Evolutionary conservation across 1,284 basidiomycete genomes (phyloP).

Genomic region (Ganoderma sinense): DNA sequence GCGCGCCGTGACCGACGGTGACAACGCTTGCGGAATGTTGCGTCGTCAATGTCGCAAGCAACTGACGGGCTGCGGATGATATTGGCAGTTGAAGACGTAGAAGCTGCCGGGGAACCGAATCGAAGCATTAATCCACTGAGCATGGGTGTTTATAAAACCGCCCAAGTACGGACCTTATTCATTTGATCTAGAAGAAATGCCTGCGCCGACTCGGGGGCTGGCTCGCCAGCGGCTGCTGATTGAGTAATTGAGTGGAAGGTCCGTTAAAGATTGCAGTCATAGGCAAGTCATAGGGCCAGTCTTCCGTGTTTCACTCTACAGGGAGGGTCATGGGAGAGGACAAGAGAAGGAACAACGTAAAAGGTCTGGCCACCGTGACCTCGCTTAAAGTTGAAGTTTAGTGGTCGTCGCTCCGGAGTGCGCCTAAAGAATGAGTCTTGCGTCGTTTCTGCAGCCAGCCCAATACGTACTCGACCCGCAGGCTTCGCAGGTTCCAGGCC

Average conservation of each 20-base stretch:
- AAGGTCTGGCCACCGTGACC: neutral
- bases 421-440: too few species aligned
- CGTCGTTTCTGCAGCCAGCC: too few species aligned
- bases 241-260: slow-evolving; percentile 4
- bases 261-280: slow-evolving; percentile 4
- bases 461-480: too few species aligned
- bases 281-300: slow-evolving; percentile 6
- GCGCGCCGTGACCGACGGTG: neutral
- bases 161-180: neutral
- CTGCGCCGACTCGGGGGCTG: neutral
- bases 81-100: neutral
- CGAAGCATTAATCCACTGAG: neutral
- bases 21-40: neutral
- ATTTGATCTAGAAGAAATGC: neutral
- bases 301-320: slow-evolving; percentile 2
- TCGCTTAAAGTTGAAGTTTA: neutral
- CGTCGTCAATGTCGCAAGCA: neutral
- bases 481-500: too few species aligned
- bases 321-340: neutral
- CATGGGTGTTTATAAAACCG: too few species aligned
- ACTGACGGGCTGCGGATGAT: neutral
- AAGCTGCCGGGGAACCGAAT: neutral
- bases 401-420: neutral
- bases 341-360: neutral
- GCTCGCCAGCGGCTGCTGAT: neutral